phyloP scores from a whole-genome alignment of 106 monocot species.

The Dendrobium huoshanense region DNA sequence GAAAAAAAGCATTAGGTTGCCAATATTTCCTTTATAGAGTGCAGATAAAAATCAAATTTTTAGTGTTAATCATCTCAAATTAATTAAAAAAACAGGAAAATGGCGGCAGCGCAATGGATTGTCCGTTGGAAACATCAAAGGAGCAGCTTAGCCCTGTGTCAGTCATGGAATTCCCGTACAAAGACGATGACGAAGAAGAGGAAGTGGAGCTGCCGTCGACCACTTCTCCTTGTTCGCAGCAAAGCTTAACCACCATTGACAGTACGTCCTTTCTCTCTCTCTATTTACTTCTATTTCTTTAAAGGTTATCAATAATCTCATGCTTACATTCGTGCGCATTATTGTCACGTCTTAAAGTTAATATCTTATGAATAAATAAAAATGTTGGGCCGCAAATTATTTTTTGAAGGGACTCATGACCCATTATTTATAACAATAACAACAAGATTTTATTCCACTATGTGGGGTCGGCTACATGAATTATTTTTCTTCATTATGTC shows the following conservation, averaged over 20 bases:
- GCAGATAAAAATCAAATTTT: not conserved
- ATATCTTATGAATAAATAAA: too few relatives aligned
- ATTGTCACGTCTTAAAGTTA: too few relatives aligned
- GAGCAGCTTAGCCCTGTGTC: not conserved
- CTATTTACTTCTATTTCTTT: not conserved
- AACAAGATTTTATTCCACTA: too few relatives aligned
- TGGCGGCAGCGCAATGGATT: not conserved
- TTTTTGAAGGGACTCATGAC: too few relatives aligned
- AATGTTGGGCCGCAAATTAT: too few relatives aligned
- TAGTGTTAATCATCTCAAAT: too few relatives aligned
- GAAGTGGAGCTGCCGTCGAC: not conserved
- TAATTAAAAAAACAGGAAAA: not conserved
- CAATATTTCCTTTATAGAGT: not conserved
- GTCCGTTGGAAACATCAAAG: not conserved
- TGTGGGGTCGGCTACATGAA: too few relatives aligned
- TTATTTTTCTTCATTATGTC: too few relatives aligned
- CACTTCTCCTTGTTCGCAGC: not conserved
- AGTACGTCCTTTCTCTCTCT: not conserved
- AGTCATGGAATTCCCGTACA: not conserved
- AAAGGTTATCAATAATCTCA: too few relatives aligned
- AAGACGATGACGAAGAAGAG: not conserved
- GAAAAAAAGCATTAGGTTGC: not conserved
- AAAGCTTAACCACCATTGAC: not conserved
- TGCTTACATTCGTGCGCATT: too few relatives aligned
- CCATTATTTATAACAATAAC: too few relatives aligned